Percentiles rank a stretch among this genome's conserved stretches.
phyloP scores from a whole-genome alignment of 78 protist genomes.

The Dictyostelium intermedium region DNA sequence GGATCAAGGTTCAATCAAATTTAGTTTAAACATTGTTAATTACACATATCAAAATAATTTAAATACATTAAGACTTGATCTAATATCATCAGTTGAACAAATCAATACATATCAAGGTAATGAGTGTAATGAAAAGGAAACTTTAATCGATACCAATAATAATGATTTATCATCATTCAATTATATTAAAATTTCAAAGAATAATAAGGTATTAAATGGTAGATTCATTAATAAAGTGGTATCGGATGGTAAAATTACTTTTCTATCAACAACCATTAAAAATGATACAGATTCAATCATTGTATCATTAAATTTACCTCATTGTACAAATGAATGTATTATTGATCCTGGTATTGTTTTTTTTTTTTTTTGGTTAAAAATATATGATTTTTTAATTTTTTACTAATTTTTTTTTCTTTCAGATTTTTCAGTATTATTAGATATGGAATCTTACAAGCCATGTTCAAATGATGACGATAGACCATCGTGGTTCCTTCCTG shows the following conservation, averaged over 20 bases:
- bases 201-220: neutral
- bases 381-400: too few relatives aligned
- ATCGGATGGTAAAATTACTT: neutral
- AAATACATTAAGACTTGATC: neutral
- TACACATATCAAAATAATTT: neutral
- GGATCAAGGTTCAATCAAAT: neutral
- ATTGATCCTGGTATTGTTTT: slow-evolving; percentile 21
- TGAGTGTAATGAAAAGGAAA: neutral
- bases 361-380: neutral
- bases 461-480: neutral
- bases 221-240: neutral
- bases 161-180: neutral
- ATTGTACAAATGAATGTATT: neutral
- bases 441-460: neutral
- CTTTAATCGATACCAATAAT: neutral
- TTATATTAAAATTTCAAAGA: neutral
- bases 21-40: neutral
- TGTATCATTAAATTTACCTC: slow-evolving; percentile 7
- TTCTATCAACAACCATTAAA: neutral
- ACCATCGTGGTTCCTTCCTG: neutral
- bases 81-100: neutral
- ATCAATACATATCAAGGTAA: neutral
- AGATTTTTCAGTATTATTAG: neutral
- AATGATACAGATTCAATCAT: neutral
- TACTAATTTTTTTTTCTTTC: neutral